These are phyloP conservation scores for Bretziella fagacearum DNA, from an alignment of 2,329 filamentous ascomycete genomes.

Conservation along the genomic window DNA sequence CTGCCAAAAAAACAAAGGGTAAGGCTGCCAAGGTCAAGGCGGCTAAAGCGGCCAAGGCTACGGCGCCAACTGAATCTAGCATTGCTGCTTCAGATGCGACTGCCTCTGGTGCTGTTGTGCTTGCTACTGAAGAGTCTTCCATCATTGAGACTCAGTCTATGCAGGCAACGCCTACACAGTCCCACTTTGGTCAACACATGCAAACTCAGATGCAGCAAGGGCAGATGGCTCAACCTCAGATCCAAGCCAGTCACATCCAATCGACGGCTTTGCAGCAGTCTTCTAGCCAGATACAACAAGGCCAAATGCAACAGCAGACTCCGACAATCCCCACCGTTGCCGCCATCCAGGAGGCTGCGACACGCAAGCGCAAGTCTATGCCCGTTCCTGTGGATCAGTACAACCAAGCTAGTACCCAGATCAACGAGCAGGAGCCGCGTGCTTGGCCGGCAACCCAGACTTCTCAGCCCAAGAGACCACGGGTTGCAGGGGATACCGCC, in stretches of 20 bases:
- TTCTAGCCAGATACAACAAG: conserved; percentile 2
- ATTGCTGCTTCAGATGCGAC: not conserved
- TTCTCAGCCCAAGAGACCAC: conserved; percentile 12
- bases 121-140: conserved; percentile 4
- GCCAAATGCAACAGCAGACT: conserved; percentile 6
- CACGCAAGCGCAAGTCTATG: conserved; percentile 14
- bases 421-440: conserved; percentile 4
- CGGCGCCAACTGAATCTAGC: not conserved
- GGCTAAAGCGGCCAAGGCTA: conserved; percentile 12
- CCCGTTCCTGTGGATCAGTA: conserved; percentile 10
- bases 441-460: conserved; percentile 3
- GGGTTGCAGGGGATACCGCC: conserved; percentile 9
- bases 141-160: conserved; percentile 10
- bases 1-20: not conserved
- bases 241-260: not conserved
- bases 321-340: conserved; percentile 1
- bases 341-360: conserved; percentile 9
- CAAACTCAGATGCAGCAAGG: conserved; percentile 5
- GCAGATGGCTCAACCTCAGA: not conserved
- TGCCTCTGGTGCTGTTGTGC: not conserved
- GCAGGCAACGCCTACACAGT: conserved; percentile 4
- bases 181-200: conserved; percentile 6
- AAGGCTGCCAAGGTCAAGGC: conserved; percentile 15
- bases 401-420: conserved; percentile 7
- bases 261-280: not conserved